Base-by-base conservation (phyloP, 164 flowering plant genomes). In the Tetracentron sinense region DNA sequence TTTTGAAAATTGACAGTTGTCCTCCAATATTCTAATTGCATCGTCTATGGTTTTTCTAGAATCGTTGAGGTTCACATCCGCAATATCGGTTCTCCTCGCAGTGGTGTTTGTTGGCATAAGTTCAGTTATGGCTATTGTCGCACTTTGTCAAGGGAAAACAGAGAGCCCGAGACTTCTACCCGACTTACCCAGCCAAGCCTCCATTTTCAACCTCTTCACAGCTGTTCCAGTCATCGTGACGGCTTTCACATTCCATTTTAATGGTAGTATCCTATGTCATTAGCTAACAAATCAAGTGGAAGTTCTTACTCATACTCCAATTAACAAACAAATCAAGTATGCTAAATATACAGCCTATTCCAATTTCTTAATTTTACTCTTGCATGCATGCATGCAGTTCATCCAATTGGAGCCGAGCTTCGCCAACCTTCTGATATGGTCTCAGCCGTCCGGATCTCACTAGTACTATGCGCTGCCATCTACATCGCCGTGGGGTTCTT, bases 181-280 rank as follows among this genome's bases (percentile, higher is more conserved):
- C 0, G 64, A 85, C 1, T 59, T 82, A 35, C 69, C 71, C n/a
- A 51, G 62, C 46, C 70, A 66, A 4, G 57, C 78, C 19, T 80
- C 91, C 49, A 81, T 88, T 77, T 81, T 86, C 21, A 66, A 92
- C 23, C 91, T 95, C 11, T 95, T 95, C 80, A 92, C 99, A 0
- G 97, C 90, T 0, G 78, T 88, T 48, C 99, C 99, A 0, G 97
- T 95, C 16, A 83, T 92, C 3, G 99, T 95, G 2, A 88, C 97
- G 7, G 97, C 97, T 28, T 95, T 85, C 80, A 89, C 94, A 20
- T 95, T 86, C 67, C 97, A 95, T 68, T 95, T 90, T 79, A 95
- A 92, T 71, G 94, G 98, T 91, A n/a, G n/a, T n/a, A n/a, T n/a
- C n/a, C n/a, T n/a, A n/a, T n/a, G n/a, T n/a, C n/a, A n/a, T n/a